Base-by-base conservation (phyloP, 2,329 filamentous ascomycete genomes). In the Ophiostoma triangulosporum region DNA sequence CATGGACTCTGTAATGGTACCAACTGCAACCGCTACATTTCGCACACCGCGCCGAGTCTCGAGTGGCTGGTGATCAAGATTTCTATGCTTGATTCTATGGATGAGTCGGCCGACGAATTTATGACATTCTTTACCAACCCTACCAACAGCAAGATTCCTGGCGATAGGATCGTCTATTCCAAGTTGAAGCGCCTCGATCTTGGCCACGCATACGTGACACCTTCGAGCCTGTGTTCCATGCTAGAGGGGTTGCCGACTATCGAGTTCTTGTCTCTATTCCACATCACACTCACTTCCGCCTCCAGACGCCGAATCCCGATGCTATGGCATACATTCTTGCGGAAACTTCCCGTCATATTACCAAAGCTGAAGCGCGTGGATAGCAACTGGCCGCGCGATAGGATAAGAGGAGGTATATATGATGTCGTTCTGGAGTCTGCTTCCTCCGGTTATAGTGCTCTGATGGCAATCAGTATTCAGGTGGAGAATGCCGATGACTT, bases 51-150 rank as follows among this genome's bases (percentile, higher is more conserved):
- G 1, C 56, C 63, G 3, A 73, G 74, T 17, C 56, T 83, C 6
- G 68, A 68, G 29, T 72, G 77, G 58, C 65, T 83, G 5, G 71
- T 78, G 3, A 60, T 81, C 43, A 81, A 81, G 58, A 73, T 76
- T 29, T 57, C 36, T 3, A 12, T 24, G 36, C 6, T 2, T 12
- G 36, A 40, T n/a, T n/a, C n/a, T n/a, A n/a, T n/a, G 20, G 9
- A 11, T 3, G 20, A 40, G 36, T 9, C 15, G 15, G 15, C 15
- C 24, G 43, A 31, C 7, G 15, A 15, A 6, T 31, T 46, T 29
- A 17, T 46, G 43, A 6, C 3, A 6, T 29, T 17, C 26, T 46
- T 29, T n/a, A 15, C 43, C 12, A 45, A 26, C 4, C 22, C 38
- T 15, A 26, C 7, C 9, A 26, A 9, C 22, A 43, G 38, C 38